These are phyloP conservation scores for Schizopora paradoxa DNA, from an alignment of 1,284 basidiomycete species.

Conservation along the genomic window DNA sequence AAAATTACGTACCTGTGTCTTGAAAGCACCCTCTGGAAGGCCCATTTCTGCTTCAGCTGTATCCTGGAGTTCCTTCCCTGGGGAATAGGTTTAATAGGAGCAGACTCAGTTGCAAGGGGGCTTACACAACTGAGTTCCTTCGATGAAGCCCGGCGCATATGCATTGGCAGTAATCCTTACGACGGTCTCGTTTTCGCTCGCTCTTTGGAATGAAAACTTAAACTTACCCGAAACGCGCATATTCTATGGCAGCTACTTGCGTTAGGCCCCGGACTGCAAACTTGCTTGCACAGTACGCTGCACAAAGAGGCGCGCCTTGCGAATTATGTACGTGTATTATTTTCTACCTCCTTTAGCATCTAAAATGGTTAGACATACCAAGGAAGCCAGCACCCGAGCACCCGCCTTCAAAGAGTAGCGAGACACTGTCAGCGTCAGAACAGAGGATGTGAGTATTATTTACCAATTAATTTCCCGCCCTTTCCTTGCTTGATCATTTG, in stretches of 20 bases:
- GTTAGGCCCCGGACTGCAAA: neutral
- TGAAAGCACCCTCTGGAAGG: neutral
- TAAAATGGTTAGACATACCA: neutral
- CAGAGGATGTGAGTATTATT: neutral
- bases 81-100: neutral
- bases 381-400: neutral
- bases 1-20: neutral
- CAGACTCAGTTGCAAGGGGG: neutral
- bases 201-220: too few relatives aligned
- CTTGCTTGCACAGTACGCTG: neutral
- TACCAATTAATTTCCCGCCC: conserved; percentile 6
- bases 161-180: neutral
- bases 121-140: neutral
- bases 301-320: too few relatives aligned
- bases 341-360: too few relatives aligned
- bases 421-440: neutral
- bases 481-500: conserved; percentile 16
- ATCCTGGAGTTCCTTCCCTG: conserved; percentile 1
- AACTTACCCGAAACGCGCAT: conserved; percentile 1
- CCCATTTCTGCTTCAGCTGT: neutral
- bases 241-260: neutral
- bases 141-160: conserved; percentile 1
- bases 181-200: too few relatives aligned
- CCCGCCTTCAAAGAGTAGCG: neutral
- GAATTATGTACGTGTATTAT: too few relatives aligned